Evolutionary conservation across 2,329 filamentous ascomycete species (phyloP).

Genomic region (Cladophialophora chaetospira): DNA sequence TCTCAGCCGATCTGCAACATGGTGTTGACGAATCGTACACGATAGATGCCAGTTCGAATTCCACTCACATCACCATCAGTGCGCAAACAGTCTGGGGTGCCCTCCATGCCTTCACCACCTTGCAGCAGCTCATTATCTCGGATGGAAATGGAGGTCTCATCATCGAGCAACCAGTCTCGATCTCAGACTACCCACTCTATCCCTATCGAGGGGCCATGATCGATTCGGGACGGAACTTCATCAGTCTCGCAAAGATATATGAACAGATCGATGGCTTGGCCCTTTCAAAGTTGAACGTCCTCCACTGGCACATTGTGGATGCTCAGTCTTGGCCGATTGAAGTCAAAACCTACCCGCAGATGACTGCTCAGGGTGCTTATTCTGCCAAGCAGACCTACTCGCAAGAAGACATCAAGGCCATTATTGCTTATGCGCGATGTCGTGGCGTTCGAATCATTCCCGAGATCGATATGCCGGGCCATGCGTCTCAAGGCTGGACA

Average conservation of each 20-base stretch:
- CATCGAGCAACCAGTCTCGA: constrained; percentile 56
- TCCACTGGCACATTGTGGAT: constrained; percentile 61
- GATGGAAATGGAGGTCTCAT: constrained; percentile 49
- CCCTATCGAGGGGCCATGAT: constrained; percentile 59
- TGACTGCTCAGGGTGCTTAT: constrained; percentile 56
- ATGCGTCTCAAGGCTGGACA: constrained; percentile 58
- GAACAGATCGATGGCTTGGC: constrained; percentile 60
- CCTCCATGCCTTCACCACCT: constrained; percentile 59
- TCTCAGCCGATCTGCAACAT: constrained; percentile 53
- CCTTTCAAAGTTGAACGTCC: constrained; percentile 58
- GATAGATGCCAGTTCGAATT: constrained; percentile 45
- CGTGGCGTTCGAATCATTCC: constrained; percentile 62
- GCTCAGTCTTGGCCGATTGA: constrained; percentile 59
- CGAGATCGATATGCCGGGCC: constrained; percentile 65
- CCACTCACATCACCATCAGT: constrained; percentile 48
- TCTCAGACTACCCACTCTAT: constrained; percentile 55
- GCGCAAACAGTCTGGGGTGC: constrained; percentile 58
- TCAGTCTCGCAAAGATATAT: constrained; percentile 53
- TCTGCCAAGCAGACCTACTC: constrained; percentile 53
- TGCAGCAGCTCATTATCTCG: constrained; percentile 58
- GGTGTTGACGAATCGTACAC: constrained; percentile 62
- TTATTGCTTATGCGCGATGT: constrained; percentile 55
- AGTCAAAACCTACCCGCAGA: constrained; percentile 53
- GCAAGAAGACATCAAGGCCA: constrained; percentile 44
- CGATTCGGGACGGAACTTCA: constrained; percentile 58